Evolutionary conservation across 805 yeast species (phyloP), one percentile per base, ranked within the genome.

Genomic region (Saccharomycopsis babjevae): DNA sequence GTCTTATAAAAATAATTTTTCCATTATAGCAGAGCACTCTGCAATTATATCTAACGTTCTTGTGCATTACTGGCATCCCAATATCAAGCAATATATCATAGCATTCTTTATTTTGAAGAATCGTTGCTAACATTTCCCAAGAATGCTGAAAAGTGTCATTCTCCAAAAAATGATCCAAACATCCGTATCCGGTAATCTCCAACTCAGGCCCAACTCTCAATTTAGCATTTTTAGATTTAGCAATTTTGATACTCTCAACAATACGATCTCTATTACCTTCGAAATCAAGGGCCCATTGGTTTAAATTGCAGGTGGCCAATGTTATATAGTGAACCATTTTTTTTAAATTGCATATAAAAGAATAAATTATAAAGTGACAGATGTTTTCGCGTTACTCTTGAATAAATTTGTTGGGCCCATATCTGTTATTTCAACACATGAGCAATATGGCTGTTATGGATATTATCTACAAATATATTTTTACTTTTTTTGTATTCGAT

Each of bases 211-310:
- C 99, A 20, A 96, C 97, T 69, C 99, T 80, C 58, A 96, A 79
- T 20, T 78, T 76, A 0, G 99, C 96, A 16, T 89, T 89, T 63
- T 75, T 79, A 34, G 73, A 72, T 69, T 92, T 94, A 59, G 99
- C 97, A 58, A 81, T 77, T 25, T 69, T 71, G 68, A 94, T 93
- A 60, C 96, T 86, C 68, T 86, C 86, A 28, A 94, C 68, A 65
- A 94, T 93, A 61, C 99, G 79, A 69, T 92, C 97, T 59, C 97
- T 79, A 73, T 94, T 94, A 5, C 99, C 99, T 72, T 93, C 98
- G 72, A 90, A 94, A 72, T 94, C 99, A 59, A 94, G 78, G 0
- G 99, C 97, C 99, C 99, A 94, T 80, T 94, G 99, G 75, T 94
- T 94, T 65, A 94, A 79, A 68, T 92, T 90, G 74, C 98, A 93